Evolutionary conservation across 2,329 filamentous ascomycete species (phyloP).

Genomic region (Colletotrichum truncatum): DNA sequence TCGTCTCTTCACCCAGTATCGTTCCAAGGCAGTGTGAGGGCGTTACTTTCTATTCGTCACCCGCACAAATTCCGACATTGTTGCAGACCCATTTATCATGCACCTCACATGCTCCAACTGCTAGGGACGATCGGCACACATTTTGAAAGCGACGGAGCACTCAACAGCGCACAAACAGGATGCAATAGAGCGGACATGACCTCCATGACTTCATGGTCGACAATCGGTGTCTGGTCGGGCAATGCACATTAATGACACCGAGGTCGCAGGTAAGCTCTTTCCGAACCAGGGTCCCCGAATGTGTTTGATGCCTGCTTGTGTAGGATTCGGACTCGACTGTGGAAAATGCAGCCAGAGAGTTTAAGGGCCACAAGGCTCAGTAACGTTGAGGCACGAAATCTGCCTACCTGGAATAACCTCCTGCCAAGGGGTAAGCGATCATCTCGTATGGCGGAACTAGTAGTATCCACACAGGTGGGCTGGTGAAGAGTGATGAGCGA

Average conservation of each 20-base stretch:
- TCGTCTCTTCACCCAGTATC: neutral
- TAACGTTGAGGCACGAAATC: neutral
- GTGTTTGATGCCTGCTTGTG: neutral
- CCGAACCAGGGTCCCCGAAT: neutral
- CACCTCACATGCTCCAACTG: neutral
- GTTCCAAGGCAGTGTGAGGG: neutral
- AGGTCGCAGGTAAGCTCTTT: neutral
- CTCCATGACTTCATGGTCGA: neutral
- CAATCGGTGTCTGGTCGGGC: neutral
- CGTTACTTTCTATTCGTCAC: no score
- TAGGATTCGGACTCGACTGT: neutral
- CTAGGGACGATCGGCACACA: neutral
- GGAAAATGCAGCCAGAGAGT: neutral
- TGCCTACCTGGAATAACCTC: conserved; percentile 3
- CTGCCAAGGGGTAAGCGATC: conserved; percentile 3
- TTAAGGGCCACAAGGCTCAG: conserved; percentile 12
- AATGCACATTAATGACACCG: neutral
- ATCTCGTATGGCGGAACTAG: conserved; percentile 9
- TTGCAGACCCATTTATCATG: neutral
- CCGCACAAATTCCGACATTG: neutral
- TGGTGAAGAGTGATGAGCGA: conserved; percentile 22
- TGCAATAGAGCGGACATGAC: neutral
- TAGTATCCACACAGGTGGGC: conserved; percentile 21
- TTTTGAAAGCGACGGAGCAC: neutral
- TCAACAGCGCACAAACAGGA: neutral